Base-by-base conservation (phyloP, 2,329 filamentous ascomycete genomes). In the Beauveria rudraprayagi region DNA sequence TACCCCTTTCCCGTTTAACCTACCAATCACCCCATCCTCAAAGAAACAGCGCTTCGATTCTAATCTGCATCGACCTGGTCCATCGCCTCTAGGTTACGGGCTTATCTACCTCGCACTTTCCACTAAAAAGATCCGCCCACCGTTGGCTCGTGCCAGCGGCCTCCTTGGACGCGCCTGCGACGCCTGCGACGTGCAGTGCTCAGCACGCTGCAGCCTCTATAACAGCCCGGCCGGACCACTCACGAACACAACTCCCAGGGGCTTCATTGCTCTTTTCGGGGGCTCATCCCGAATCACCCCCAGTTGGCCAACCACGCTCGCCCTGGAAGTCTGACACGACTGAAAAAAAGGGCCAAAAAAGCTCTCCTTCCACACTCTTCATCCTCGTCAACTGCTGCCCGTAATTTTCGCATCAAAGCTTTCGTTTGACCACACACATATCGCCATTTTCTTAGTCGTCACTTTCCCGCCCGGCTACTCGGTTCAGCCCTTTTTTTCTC, bases 301-400 rank as follows among this genome's bases (percentile, higher is more conserved):
- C 46, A 26, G 28, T 48, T 44, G 40, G 8, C 14, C 52, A 30
- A 55, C 55, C 19, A 30, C 24, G 37, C 54, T 57, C 22, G 34
- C 34, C 44, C 37, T 57, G 51, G 51, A 22, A 54, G 34, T 22
- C 43, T 24, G 40, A 10, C 43, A 14, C 26, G 43, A 56, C 37
- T n/a, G 43, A 55, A 59, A 57, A 58, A 51, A 59, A 59, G 24
- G 46, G 46, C 47, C 40, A 44, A n/a, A 7, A 50, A 59, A 44
- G 56, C 47, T 59, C 34, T 48, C 47, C 30, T 48, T 48, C 24
- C 46, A 52, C 46, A 47, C 56, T 51, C 56, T 19, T 44, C 56
- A 50, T 44, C 56, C 24, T 50, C 55, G 44, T 22, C 55, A 50
- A 19, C 30, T 17, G 43, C 44, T 37, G 43, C 55, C 43, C 30